Conservation (phyloP, 164 flowering plant species). For the Liquidambar formosana region DNA sequence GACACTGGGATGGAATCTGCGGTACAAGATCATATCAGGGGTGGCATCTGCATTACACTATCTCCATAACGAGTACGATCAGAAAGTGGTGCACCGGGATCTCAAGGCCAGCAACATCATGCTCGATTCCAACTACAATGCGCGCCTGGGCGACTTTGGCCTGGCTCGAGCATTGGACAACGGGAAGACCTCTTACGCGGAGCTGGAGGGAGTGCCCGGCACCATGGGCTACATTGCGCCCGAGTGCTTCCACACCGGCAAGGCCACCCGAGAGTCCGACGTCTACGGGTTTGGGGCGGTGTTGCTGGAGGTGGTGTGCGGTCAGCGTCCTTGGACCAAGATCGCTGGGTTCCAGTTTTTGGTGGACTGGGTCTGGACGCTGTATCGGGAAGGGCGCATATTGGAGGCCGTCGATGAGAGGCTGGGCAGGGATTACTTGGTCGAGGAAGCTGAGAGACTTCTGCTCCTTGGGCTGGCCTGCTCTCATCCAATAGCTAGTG, state of each 20-base stretch:
- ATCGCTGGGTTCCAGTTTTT: constrained; percentile 20
- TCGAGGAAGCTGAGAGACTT: constrained; percentile 51
- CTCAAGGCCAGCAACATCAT: constrained; percentile 66
- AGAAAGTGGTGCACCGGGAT: constrained; percentile 62
- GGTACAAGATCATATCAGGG: constrained; percentile 52
- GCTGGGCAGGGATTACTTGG: constrained; percentile 32
- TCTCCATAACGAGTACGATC: constrained; percentile 66
- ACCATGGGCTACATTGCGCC: constrained; percentile 76
- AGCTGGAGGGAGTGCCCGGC: constrained; percentile 45
- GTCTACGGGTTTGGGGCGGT: constrained; percentile 72
- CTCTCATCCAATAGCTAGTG: constrained; percentile 56
- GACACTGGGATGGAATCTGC: constrained; percentile 43
- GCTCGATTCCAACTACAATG: constrained; percentile 57
- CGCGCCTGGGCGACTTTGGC: constrained; percentile 67
- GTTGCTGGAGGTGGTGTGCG: constrained; percentile 65
- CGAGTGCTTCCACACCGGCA: constrained; percentile 68
- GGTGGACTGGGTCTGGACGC: constrained; percentile 72
- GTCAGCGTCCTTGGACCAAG: constrained; percentile 45
- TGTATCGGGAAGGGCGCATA: constrained; percentile 59
- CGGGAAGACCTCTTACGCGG: constrained; percentile 54
- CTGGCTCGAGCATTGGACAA: constrained; percentile 62
- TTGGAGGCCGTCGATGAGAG: constrained; percentile 51
- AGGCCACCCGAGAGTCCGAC: constrained; percentile 64
- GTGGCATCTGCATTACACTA: constrained; percentile 69
- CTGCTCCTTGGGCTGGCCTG: constrained; percentile 69